phyloP scores from a whole-genome alignment of 345 rosid species.

The Durio zibethinus region DNA sequence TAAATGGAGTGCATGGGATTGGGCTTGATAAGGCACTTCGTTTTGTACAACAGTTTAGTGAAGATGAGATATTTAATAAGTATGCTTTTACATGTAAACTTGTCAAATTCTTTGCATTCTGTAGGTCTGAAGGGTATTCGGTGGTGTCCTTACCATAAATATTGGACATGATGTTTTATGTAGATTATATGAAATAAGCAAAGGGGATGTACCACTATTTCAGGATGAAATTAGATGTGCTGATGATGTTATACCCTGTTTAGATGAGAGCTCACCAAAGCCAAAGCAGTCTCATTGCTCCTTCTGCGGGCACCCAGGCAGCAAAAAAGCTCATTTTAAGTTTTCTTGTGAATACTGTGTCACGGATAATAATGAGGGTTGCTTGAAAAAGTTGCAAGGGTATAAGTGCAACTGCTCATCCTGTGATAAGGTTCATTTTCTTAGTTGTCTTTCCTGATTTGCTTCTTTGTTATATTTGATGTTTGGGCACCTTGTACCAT shows the following conservation, averaged over 20 bases:
- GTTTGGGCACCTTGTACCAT: neutral
- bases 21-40: conserved; percentile 72
- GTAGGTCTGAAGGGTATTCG: neutral
- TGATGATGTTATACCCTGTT: conserved; percentile 26
- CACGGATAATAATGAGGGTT: conserved; percentile 37
- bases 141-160: neutral
- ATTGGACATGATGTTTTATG: conserved; percentile 10
- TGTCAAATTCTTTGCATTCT: conserved; percentile 8
- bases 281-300: conserved; percentile 69
- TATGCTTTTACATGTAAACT: conserved; percentile 22
- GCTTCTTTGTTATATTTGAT: neutral
- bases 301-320: conserved; percentile 88
- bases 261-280: conserved; percentile 34
- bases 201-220: conserved; percentile 30
- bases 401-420: conserved; percentile 65
- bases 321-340: conserved; percentile 59
- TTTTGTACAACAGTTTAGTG: conserved; percentile 55
- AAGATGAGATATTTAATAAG: conserved; percentile 68
- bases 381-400: conserved; percentile 53
- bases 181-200: conserved; percentile 63
- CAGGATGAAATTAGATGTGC: conserved; percentile 28
- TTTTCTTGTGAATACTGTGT: conserved; percentile 61
- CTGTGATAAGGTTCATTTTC: conserved; percentile 47
- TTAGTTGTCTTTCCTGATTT: neutral
- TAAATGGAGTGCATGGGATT: conserved; percentile 73